Conservation (phyloP, 2,329 filamentous ascomycete genomes). For the Nemania sp. region DNA sequence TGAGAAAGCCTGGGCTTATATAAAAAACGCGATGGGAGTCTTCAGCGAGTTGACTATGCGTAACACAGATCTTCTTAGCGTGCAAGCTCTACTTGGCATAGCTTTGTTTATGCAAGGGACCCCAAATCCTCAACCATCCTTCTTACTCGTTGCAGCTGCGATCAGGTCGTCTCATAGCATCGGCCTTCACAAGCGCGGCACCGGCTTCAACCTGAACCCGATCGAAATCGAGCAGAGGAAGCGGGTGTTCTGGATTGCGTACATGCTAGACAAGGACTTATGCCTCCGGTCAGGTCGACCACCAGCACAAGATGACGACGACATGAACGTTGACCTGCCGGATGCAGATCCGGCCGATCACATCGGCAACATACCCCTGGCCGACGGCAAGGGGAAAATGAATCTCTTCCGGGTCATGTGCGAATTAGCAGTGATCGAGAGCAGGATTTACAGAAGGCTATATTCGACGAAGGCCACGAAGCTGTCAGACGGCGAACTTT, state of each 20-base stretch:
- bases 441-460: conserved; percentile 88
- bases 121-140: conserved; percentile 92
- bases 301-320: conserved; percentile 66
- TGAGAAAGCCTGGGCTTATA: conserved; percentile 89
- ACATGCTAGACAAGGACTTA: conserved; percentile 67
- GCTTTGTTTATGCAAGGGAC: conserved; percentile 94
- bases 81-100: conserved; percentile 93
- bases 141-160: conserved; percentile 86
- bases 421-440: conserved; percentile 88
- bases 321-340: conserved; percentile 94
- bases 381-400: conserved; percentile 87
- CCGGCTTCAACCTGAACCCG: conserved; percentile 89
- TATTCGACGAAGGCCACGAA: conserved; percentile 93
- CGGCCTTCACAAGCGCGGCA: conserved; percentile 90
- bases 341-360: conserved; percentile 90
- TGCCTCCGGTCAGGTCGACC: conserved; percentile 64
- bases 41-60: conserved; percentile 93
- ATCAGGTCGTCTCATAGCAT: conserved; percentile 92
- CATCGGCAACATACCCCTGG: conserved; percentile 89
- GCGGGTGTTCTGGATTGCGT: conserved; percentile 68
- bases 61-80: conserved; percentile 91
- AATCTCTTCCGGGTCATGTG: conserved; percentile 95
- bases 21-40: conserved; percentile 96
- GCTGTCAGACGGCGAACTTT: conserved; percentile 86
- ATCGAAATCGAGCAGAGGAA: conserved; percentile 90